phyloP scores from a whole-genome alignment of 345 rosid species.

The Eutrema heterophyllum region DNA sequence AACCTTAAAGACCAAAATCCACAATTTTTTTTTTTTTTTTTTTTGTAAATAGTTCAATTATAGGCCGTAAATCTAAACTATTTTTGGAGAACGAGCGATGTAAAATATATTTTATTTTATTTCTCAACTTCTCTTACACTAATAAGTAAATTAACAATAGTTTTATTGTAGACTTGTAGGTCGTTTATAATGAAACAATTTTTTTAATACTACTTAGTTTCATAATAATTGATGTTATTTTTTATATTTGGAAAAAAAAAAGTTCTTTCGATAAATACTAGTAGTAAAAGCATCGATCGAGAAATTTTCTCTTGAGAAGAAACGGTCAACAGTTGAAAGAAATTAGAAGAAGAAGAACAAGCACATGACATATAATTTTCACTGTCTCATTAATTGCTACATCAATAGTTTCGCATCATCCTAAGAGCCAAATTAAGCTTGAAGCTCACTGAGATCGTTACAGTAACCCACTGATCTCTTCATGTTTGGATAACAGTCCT shows the following conservation, averaged over 20 bases:
- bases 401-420: constrained; percentile 49
- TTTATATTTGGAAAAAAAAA: too few relatives aligned
- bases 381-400: not conserved
- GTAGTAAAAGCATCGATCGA: not conserved
- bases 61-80: not conserved
- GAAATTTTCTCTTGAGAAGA: too few relatives aligned
- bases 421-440: constrained; percentile 61
- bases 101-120: too few relatives aligned
- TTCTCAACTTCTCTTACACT: too few relatives aligned
- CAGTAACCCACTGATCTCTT: not conserved
- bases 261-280: too few relatives aligned
- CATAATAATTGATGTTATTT: not conserved
- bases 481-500: not conserved
- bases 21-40: too few relatives aligned
- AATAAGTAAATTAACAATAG: not conserved
- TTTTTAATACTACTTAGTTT: not conserved
- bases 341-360: not conserved
- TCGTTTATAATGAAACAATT: too few relatives aligned
- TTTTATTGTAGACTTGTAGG: too few relatives aligned
- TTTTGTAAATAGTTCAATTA: not conserved
- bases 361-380: not conserved
- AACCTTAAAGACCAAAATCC: not conserved
- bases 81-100: too few relatives aligned
- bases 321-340: not conserved
- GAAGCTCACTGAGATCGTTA: constrained; percentile 61